These are phyloP conservation scores for Actinidia polygama DNA, from an alignment of 179 eudicot genomes.

Conservation along the genomic window DNA sequence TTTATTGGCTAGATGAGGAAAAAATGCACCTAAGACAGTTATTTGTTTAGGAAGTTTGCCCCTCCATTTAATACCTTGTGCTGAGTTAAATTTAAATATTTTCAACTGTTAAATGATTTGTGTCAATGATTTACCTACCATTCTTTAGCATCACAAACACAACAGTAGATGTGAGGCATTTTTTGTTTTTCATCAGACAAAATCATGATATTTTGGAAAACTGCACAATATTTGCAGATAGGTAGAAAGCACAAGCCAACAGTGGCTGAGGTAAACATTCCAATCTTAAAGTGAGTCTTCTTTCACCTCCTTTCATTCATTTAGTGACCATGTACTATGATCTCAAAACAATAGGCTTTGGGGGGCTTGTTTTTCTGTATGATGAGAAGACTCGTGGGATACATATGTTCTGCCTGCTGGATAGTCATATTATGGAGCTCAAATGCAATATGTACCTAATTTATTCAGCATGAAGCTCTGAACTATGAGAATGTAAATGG, in stretches of 20 bases:
- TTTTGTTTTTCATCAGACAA: background rate
- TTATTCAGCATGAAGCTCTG: background rate
- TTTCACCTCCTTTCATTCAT: too few species aligned
- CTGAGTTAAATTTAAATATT: background rate
- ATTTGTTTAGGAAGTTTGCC: background rate
- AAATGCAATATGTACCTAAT: background rate
- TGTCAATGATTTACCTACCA: background rate
- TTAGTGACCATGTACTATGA: too few species aligned
- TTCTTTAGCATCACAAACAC: background rate
- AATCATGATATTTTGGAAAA: background rate
- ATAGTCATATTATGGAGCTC: background rate
- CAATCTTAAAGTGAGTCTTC: too few species aligned
- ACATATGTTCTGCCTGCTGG: background rate
- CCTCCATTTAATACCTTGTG: background rate
- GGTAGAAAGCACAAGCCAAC: background rate
- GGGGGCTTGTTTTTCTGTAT: background rate
- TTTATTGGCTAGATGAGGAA: background rate
- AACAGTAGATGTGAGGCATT: background rate
- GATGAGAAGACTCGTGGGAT: background rate
- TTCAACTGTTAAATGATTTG: background rate
- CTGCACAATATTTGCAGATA: background rate
- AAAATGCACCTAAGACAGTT: background rate
- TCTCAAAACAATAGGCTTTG: too few species aligned
- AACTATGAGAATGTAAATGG: background rate
- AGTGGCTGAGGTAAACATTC: too few species aligned